Conservation (phyloP, 2,329 filamentous ascomycete genomes). For the Lasiodiplodia hormozganensis region DNA sequence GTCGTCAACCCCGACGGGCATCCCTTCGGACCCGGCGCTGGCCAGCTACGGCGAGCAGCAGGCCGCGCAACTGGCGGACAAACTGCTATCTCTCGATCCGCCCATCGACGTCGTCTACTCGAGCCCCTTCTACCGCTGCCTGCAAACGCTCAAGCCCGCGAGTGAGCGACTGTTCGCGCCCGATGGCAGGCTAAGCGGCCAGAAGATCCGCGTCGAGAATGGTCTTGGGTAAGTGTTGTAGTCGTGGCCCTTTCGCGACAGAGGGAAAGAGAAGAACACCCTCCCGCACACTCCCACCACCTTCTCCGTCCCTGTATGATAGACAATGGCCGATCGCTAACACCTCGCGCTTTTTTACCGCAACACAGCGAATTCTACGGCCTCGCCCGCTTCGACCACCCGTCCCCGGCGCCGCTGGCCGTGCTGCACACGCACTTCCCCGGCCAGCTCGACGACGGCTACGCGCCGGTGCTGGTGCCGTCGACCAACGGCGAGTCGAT, state of each 20-base stretch:
- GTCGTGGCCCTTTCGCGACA: background rate
- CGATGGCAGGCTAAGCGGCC: conserved; percentile 37
- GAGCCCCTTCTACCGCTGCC: conserved; percentile 52
- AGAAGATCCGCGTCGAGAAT: conserved; percentile 59
- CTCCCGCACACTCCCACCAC: background rate
- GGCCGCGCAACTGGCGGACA: conserved; percentile 74
- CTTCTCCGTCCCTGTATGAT: background rate
- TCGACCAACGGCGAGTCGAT: conserved; percentile 79
- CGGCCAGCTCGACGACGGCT: conserved; percentile 60
- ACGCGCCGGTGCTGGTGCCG: conserved; percentile 72
- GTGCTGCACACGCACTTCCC: conserved; percentile 74
- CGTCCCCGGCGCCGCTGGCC: conserved; percentile 71
- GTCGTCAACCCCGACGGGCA: conserved; percentile 81
- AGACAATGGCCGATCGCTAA: background rate
- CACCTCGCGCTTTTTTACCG: background rate
- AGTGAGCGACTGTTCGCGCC: conserved; percentile 40
- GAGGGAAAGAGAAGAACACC: background rate
- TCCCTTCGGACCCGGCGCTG: conserved; percentile 85
- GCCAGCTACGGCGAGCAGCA: conserved; percentile 87
- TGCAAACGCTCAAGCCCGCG: conserved; percentile 49
- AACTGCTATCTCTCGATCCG: conserved; percentile 68
- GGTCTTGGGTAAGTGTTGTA: conserved; percentile 55
- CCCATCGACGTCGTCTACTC: conserved; percentile 77
- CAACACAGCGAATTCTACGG: conserved; percentile 87
- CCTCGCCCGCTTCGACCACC: conserved; percentile 82